Evolutionary conservation across 2,329 filamentous ascomycete genomes (phyloP).

Genomic region (Aspergillus intermedius): DNA sequence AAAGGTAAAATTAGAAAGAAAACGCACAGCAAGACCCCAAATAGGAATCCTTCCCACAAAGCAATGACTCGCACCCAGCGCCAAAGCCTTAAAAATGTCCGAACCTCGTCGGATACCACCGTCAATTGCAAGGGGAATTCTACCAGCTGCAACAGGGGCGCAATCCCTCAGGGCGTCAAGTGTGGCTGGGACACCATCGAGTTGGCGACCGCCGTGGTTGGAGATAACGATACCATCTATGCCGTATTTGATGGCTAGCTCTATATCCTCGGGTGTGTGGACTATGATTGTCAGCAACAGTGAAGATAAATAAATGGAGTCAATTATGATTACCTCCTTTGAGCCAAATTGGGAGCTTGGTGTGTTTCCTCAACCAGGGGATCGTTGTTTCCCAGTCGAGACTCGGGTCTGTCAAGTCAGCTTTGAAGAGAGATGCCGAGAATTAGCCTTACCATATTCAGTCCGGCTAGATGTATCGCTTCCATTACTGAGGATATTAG

Average conservation of each 20-base stretch:
- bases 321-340: conserved; percentile 23
- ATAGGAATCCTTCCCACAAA: conserved; percentile 29
- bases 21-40: conserved; percentile 27
- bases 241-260: conserved; percentile 28
- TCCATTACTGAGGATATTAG: conserved; percentile 35
- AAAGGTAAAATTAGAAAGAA: background rate
- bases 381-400: conserved; percentile 47
- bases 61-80: conserved; percentile 26
- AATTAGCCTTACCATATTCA: conserved; percentile 19
- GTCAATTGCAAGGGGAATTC: conserved; percentile 28
- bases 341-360: conserved; percentile 39
- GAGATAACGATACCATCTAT: conserved; percentile 33
- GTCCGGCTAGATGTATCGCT: conserved; percentile 17
- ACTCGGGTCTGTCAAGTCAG: conserved; percentile 25
- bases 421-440: background rate
- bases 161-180: conserved; percentile 29
- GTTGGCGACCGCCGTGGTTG: conserved; percentile 35
- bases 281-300: conserved; percentile 7
- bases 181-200: conserved; percentile 33
- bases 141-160: conserved; percentile 21
- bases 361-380: conserved; percentile 43
- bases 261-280: conserved; percentile 29
- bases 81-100: conserved; percentile 34
- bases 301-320: background rate
- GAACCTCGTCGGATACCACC: conserved; percentile 30